phyloP scores from a whole-genome alignment of 140 eudicot genomes.

The Ambrosia hybrid region DNA sequence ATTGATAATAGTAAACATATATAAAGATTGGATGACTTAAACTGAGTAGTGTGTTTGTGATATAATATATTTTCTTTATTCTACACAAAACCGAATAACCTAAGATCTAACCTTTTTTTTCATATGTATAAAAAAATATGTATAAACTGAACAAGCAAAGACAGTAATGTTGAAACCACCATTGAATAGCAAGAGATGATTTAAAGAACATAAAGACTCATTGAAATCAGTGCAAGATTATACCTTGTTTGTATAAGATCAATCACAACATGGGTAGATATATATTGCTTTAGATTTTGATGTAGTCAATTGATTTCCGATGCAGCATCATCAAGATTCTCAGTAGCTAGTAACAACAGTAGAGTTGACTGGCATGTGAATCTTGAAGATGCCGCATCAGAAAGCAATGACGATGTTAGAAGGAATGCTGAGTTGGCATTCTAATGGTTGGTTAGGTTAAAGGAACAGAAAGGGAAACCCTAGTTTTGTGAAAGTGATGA shows the following conservation, averaged over 20 bases:
- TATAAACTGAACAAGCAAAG: no score
- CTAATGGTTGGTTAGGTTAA: slow-evolving; percentile 17
- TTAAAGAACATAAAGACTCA: neutral
- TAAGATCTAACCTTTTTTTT: neutral
- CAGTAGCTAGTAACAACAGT: slow-evolving; percentile 1
- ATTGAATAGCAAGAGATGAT: neutral
- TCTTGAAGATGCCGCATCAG: slow-evolving; percentile 43
- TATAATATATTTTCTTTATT: neutral
- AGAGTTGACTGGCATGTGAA: slow-evolving; percentile 24
- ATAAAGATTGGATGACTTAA: neutral
- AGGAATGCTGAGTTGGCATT: slow-evolving; percentile 8
- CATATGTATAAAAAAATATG: no score
- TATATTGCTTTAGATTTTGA: neutral
- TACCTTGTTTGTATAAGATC: no score
- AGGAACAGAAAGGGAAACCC: slow-evolving; percentile 19
- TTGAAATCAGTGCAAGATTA: neutral
- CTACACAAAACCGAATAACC: neutral
- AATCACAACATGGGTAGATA: no score
- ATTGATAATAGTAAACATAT: neutral
- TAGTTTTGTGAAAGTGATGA: slow-evolving; percentile 8
- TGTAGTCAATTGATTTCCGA: slow-evolving; percentile 31
- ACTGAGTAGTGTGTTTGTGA: neutral
- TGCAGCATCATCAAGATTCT: slow-evolving; percentile 49
- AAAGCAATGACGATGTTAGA: slow-evolving; percentile 23
- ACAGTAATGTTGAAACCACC: no score